Conservation (phyloP, 1,139 yeast species). For the Candida buenavistaensis region DNA sequence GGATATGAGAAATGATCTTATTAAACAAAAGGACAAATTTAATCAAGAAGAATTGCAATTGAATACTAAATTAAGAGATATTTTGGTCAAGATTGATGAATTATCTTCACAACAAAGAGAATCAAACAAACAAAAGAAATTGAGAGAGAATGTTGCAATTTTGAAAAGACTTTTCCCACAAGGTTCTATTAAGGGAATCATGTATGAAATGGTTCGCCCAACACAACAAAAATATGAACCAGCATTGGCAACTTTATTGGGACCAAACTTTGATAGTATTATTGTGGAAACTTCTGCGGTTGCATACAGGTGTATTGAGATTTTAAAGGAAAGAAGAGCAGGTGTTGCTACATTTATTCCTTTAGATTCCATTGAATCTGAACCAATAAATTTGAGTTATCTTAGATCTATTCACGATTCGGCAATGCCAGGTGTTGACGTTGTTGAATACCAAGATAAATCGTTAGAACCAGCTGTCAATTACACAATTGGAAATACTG, state of each 20-base stretch:
- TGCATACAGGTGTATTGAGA: constrained; percentile 82
- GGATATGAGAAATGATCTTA: constrained; percentile 39
- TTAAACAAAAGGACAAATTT: constrained; percentile 46
- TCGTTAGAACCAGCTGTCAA: constrained; percentile 73
- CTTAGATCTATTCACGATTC: constrained; percentile 56
- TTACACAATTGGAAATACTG: constrained; percentile 76
- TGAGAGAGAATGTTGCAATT: constrained; percentile 70
- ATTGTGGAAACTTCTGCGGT: constrained; percentile 75
- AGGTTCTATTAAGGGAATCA: constrained; percentile 73
- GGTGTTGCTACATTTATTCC: constrained; percentile 92
- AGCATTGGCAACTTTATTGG: constrained; percentile 80
- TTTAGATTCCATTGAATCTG: constrained; percentile 63
- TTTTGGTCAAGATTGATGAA: constrained; percentile 65
- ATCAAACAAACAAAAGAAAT: constrained; percentile 62
- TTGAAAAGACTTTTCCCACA: constrained; percentile 69
- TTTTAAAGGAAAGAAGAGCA: constrained; percentile 79
- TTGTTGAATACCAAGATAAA: constrained; percentile 66
- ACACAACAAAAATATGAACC: constrained; percentile 69
- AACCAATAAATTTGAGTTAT: constrained; percentile 56
- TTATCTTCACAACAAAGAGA: constrained; percentile 76
- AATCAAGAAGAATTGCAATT: constrained; percentile 52
- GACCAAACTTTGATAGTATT: constrained; percentile 77
- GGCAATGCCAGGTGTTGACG: constrained; percentile 70
- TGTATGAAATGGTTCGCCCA: constrained; percentile 80
- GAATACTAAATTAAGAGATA: constrained; percentile 65